Evolutionary conservation across 805 yeast species (phyloP).

Genomic region (Kuraishia capsulata): DNA sequence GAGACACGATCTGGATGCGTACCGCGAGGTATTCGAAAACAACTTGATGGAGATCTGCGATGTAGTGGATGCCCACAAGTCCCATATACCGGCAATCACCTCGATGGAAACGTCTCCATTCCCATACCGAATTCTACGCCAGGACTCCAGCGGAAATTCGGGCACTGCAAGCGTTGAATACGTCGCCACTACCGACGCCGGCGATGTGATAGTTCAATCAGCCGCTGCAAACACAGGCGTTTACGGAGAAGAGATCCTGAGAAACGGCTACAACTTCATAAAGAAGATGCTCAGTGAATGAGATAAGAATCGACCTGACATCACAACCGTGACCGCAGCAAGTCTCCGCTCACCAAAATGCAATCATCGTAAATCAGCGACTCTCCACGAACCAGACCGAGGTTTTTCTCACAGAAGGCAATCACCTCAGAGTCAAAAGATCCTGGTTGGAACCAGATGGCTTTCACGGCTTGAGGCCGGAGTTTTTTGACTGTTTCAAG

Average conservation of each 20-base stretch:
- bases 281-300: slow-evolving; percentile 29
- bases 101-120: slow-evolving; percentile 61
- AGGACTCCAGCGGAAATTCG: slow-evolving; percentile 14
- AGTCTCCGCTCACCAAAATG: slow-evolving; percentile 61
- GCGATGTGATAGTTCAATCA: slow-evolving; percentile 12
- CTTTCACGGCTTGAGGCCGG: slow-evolving; percentile 30
- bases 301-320: not conserved
- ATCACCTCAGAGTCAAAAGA: slow-evolving; percentile 49
- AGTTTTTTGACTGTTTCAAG: slow-evolving; percentile 32
- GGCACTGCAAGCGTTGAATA: slow-evolving; percentile 17
- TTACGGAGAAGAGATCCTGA: slow-evolving; percentile 18
- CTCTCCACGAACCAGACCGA: too few relatives aligned
- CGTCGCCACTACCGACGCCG: slow-evolving; percentile 15
- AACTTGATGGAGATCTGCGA: slow-evolving; percentile 38
- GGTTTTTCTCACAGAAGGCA: slow-evolving; percentile 17
- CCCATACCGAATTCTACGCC: slow-evolving; percentile 33
- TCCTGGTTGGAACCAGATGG: slow-evolving; percentile 84
- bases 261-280: slow-evolving; percentile 26
- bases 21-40: slow-evolving; percentile 28
- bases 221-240: slow-evolving; percentile 1
- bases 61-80: slow-evolving; percentile 45
- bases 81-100: slow-evolving; percentile 68
- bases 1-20: slow-evolving; percentile 7
- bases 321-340: slow-evolving; percentile 13
- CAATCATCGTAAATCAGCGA: slow-evolving; percentile 42